Evolutionary conservation across 2,329 filamentous ascomycete genomes (phyloP), one percentile per base, ranked within the genome.

Genomic region (Penicillium oxalicum): DNA sequence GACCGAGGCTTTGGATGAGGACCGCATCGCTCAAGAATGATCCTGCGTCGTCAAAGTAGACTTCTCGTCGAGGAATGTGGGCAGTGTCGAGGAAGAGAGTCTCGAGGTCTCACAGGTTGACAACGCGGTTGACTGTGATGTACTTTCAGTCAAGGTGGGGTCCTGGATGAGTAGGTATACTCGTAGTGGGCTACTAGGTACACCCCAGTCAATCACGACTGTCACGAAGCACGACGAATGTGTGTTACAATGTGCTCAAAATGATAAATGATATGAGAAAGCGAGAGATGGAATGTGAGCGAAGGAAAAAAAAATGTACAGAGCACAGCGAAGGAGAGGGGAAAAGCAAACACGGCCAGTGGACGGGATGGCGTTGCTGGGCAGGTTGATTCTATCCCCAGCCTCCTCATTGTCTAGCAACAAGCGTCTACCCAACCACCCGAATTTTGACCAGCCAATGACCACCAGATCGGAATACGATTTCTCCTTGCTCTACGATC

Each of bases 341-440:
- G 33, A 26, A 28, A 34, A 37, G 6, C 29, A 32, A 32, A 11
- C 29, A 32, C 29, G 7, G 29, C 18, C 29, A 32, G 29, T 11
- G 11, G 29, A 32, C 29, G 29, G 29, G 29, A 44, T 48, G 49
- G 48, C 51, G 41, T 53, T 48, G 51, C 40, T 50, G 51, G 47
- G 44, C 48, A 51, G 42, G 34, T 35, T 47, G 40, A 44, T 40
- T 42, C 27, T 39, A 42, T 45, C 61, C 64, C 64, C 64, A 67
- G 64, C 64, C 64, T 61, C 63, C 60, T 32, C 29, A 11, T 32
- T 32, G 29, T 32, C 7, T 11, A 32, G 18, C 29, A 32, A 13
- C 40, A 34, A 41, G 48, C 40, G 44, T 55, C 58, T 56, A 62
- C 63, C 64, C 64, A 66, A 65, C 64, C 63, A 65, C 64, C 64